Evolutionary conservation across 345 rosid species (phyloP), one percentile per base, ranked within the genome.

Genomic region (Rhodamnia argentea): DNA sequence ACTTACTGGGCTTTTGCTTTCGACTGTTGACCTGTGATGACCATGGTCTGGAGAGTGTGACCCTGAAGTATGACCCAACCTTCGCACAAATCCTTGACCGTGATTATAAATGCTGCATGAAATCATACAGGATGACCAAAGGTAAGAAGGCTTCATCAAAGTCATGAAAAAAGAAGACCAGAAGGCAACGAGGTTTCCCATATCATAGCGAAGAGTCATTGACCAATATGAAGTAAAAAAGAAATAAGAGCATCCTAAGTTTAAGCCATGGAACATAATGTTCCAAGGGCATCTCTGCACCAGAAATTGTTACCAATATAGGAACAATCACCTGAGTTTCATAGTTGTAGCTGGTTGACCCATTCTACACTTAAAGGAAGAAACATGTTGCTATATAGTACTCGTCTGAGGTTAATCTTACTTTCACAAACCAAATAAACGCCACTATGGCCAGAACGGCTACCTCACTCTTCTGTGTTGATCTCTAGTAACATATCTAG

Each of bases 51-150:
- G 78, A 27, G 85, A 37, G 23, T 16, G 86, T 53, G 87, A 85
- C 86, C 86, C 86, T 27, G 56, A 89, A 26, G 86, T 32, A 70
- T 70, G 47, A 70, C 47, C 81, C 81, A 84, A 59, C 85, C 92
- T 90, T 54, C 52, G 85, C 15, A 86, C 82, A 56, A 90, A 83
- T 27, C 85, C 93, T 44, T 90, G 89, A 23, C 85, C 23, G 78
- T 91, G 92, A 83, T 90, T 88, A 83, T 88, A 87, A 64, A 83
- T 91, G 89, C 90, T 87, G 89, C 76, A 32, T 18, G 81, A 37
- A 44, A 70, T 70, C 81, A 70, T 70, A 70, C 81, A 37, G 13
- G 81, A 37, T 18, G 26, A 10, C 47, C 47, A 70, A 32, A 70
- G 26, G 47, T 37, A 37, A 70, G 81, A 70, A 70, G 81, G 81